Evolutionary conservation across 2,329 filamentous ascomycete species (phyloP), one percentile per base, ranked within the genome.

Genomic region (Colletotrichum melonis): DNA sequence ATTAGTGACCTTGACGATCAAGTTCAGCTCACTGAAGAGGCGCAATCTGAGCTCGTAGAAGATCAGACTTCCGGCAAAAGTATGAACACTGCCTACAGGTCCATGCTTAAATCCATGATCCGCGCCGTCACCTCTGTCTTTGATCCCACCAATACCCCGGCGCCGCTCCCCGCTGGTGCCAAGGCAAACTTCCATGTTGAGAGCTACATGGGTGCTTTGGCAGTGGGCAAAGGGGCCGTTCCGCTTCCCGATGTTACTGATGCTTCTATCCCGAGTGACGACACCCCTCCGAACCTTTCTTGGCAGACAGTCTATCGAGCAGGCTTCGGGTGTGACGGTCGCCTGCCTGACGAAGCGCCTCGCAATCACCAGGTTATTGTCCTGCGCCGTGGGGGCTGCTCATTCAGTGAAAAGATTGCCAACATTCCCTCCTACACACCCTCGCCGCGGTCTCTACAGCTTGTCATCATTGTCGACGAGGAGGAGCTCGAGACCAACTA

Each of bases 351-450:
- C n/a, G 78, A 81, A 19, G 87, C 85, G 0, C 82, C 88, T 3
- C 86, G 86, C 32, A 82, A 86, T 58, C 87, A 97, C 82, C 92
- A 98, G 64, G 86, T 98, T 73, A 91, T 99, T 72, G 89, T 98
- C 63, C 87, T 98, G 77, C 91, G 90, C 32, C 91, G 97, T 6
- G 96, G 97, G 52, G 91, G 91, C 1, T 99, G 97, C 84, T 93
- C 89, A 28, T 98, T 98, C 82, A 92, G 90, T 46, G 85, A 92
- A 32, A 99, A 99, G 81, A 84, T 98, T 1, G 87, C 89, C 64
- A 95, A 94, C 76, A 95, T 98, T n/a, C 95, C 96, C 0, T 89
- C 90, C 11, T 96, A 92, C 80, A 87, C 91, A 1, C 92, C 93
- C 0, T 86, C 87, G 0, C 81, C 86, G 0, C 80, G 82, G 3